phyloP scores from a whole-genome alignment of 2,329 filamentous ascomycete species.

The Botrytis elliptica region DNA sequence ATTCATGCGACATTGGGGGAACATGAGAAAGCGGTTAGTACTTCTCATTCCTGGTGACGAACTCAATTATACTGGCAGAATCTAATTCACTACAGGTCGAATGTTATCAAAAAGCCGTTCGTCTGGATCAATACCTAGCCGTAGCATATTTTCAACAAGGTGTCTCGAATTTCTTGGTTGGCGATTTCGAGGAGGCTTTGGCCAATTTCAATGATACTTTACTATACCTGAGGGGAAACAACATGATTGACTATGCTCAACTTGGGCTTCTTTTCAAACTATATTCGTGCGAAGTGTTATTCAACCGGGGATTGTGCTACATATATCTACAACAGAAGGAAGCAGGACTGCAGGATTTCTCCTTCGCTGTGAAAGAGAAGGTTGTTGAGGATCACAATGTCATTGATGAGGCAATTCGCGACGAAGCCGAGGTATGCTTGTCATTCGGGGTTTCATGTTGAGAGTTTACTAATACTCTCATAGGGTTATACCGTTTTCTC shows the following conservation, averaged over 20 bases:
- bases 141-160: constrained; percentile 98
- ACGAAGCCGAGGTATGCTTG: constrained; percentile 77
- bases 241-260: constrained; percentile 97
- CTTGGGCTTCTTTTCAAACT: constrained; percentile 93
- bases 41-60: constrained; percentile 9
- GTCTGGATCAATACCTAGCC: constrained; percentile 90
- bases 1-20: constrained; percentile 96
- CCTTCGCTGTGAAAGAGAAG: constrained; percentile 91
- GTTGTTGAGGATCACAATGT: constrained; percentile 95
- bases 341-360: constrained; percentile 84
- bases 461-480: constrained; percentile 25
- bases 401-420: constrained; percentile 93
- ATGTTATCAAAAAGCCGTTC: constrained; percentile 88
- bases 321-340: constrained; percentile 94
- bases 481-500: constrained; percentile 98
- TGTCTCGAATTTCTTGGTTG: constrained; percentile 94
- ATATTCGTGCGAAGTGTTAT: constrained; percentile 95
- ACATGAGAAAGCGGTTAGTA: constrained; percentile 87
- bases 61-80: neutral
- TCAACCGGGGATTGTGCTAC: constrained; percentile 96
- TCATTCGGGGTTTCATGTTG: neutral
- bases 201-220: constrained; percentile 99
- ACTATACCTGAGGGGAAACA: constrained; percentile 90
- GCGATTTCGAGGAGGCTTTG: constrained; percentile 94
- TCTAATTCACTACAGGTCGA: constrained; percentile 65